Base-by-base conservation (phyloP, 371 early-diverging fungal species). In the Apophysomyces variabilis region DNA sequence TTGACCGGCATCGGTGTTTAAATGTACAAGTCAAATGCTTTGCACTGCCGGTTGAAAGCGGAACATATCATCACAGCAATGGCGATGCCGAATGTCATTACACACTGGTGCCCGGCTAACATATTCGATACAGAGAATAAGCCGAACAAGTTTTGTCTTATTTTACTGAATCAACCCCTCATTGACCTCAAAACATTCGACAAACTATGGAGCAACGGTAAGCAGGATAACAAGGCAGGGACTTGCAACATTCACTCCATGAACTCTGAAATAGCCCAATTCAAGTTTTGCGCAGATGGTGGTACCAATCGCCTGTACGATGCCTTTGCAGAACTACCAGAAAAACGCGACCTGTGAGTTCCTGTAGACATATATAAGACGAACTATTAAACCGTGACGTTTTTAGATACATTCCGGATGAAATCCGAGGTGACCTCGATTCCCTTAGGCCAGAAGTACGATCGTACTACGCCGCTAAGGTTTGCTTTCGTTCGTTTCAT, bases 221-320 rank as follows among this genome's bases (percentile, higher is more conserved):
- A 68, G 9, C 13, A 11, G 32, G 14, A 39, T 59, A 54, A 39
- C n/a, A 50, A 21, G 9, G 9, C 7, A 50, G 11, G 21, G 3
- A 3, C 9, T 21, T 21, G 9, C 21, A 21, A 26, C 21, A 21
- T 21, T 21, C n/a, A 21, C 7, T 21, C 21, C 47, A 5, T 26
- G 46, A 41, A 5, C 13, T 54, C 14, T 21, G 32, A 32, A 13
- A 13, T 62, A 87, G 96, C 95, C 6, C 65, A 79, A 1, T 73
- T 87, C 57, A 78, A 83, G 5, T 78, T 95, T 35, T 94, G 95
- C 65, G 94, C 95, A 6, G 97, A 96, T 69, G 97, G 96, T 11
- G 97, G 95, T 7, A 90, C 92, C 32, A 97, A 97, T 75, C 83
- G 93, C 38, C 78, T 97, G 26, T 93, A 89, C 64, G 91, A 92